Evolutionary conservation across 2,329 filamentous ascomycete genomes (phyloP).

Genomic region (Paecilomyces formosus): DNA sequence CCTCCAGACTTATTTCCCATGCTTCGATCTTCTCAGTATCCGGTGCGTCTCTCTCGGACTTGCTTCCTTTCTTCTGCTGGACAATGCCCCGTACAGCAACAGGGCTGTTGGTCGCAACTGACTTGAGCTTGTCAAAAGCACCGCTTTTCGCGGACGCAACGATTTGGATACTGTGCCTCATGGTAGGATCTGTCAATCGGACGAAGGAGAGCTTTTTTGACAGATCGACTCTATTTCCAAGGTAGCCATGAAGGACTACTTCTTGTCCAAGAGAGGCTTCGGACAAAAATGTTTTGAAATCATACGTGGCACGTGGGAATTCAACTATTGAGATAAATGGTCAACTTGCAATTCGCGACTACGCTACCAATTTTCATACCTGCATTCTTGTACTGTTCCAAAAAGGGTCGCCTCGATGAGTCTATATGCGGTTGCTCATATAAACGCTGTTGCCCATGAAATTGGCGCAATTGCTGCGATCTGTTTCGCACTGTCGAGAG

Average conservation of each 20-base stretch:
- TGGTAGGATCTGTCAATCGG: slow-evolving; percentile 43
- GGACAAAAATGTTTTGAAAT: slow-evolving; percentile 27
- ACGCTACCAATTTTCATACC: slow-evolving; percentile 23
- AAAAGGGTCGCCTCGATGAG: slow-evolving; percentile 14
- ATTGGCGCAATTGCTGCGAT: slow-evolving; percentile 8
- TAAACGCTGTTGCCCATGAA: slow-evolving; percentile 15
- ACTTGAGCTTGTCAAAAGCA: slow-evolving; percentile 34
- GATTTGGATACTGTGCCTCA: slow-evolving; percentile 42
- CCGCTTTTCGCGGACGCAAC: slow-evolving; percentile 36
- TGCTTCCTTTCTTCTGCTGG: slow-evolving; percentile 29
- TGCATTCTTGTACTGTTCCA: slow-evolving; percentile 40
- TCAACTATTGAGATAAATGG: slow-evolving; percentile 28
- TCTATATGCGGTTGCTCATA: slow-evolving; percentile 11
- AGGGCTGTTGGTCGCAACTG: slow-evolving; percentile 44
- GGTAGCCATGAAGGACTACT: slow-evolving; percentile 61
- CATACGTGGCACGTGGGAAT: slow-evolving; percentile 39
- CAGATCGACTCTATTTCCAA: slow-evolving; percentile 61
- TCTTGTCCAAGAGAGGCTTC: slow-evolving; percentile 25
- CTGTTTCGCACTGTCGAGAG: slow-evolving; percentile 1
- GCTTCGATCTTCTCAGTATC: slow-evolving; percentile 27
- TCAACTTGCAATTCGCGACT: not conserved
- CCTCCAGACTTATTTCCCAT: slow-evolving; percentile 55
- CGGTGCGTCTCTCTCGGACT: slow-evolving; percentile 18
- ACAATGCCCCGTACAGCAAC: slow-evolving; percentile 48
- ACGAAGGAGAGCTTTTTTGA: slow-evolving; percentile 66